Conservation (phyloP, 176 grass and related monocot species). For the Paspalum vaginatum region DNA sequence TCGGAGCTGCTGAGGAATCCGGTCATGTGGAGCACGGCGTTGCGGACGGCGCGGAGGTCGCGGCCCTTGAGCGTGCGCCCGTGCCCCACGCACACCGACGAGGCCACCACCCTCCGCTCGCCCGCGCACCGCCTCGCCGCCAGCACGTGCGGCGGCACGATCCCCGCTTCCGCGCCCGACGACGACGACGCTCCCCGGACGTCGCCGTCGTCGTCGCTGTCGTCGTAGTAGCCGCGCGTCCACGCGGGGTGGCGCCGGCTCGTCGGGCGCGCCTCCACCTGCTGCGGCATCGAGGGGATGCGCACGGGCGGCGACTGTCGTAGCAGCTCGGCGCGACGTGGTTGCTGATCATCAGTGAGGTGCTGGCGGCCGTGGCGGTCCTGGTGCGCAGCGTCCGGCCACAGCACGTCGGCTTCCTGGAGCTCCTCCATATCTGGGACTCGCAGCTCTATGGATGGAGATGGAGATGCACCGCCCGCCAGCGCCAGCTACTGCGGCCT, state of each 20-base stretch:
- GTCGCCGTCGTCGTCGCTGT: not conserved
- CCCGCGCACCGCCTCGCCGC: slow-evolving; percentile 30
- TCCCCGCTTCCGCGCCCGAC: not conserved
- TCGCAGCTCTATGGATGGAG: not conserved
- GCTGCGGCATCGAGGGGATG: slow-evolving; percentile 2
- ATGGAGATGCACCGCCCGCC: not conserved
- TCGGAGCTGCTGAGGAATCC: slow-evolving; percentile 48
- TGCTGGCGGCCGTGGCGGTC: not conserved
- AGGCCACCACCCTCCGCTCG: slow-evolving; percentile 26
- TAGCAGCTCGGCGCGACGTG: not conserved
- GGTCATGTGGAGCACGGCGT: slow-evolving; percentile 53
- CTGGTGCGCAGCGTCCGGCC: slow-evolving; percentile 34
- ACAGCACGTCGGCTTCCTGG: slow-evolving; percentile 51
- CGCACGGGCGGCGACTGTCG: slow-evolving; percentile 33
- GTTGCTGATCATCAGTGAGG: not conserved
- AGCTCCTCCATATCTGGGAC: slow-evolving; percentile 46
- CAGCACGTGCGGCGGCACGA: slow-evolving; percentile 53
- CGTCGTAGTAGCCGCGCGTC: not conserved
- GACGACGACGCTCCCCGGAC: not conserved
- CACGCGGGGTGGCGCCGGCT: not conserved
- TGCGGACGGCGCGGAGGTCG: slow-evolving; percentile 49
- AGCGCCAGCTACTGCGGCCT: not conserved
- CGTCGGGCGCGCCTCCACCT: not conserved
- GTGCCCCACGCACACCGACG: slow-evolving; percentile 50
- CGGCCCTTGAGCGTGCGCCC: slow-evolving; percentile 63